Evolutionary conservation across 495 filamentous ascomycete genomes (phyloP), one percentile per base, ranked within the genome.

Genomic region (Talaromyces thailandensis): DNA sequence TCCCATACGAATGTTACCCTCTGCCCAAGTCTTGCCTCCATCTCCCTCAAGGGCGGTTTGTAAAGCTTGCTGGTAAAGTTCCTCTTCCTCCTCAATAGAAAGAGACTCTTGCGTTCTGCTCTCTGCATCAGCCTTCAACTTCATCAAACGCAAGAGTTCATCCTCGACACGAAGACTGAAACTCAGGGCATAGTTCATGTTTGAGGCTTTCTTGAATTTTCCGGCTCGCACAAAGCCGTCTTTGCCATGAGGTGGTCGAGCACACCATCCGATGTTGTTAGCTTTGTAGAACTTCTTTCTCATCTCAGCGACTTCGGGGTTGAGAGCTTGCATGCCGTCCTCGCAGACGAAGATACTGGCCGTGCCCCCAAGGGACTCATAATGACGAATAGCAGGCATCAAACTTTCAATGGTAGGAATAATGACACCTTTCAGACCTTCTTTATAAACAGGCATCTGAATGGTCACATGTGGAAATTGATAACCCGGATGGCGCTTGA

Each of bases 361-460:
- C 9, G 73, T 78, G 9, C 62, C 78, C 9, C 78, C 78, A 57
- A 78, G 76, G 68, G 86, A 70, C 67, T 88, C 86, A 68, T 88
- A 88, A 14, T 83, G 86, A 53, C 83, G 84, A 64, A 89, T 87
- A 58, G 85, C 86, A 25, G 78, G 78, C 65, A 86, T 85, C 55
- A 89, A 69, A 1, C 84, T 87, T 14, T 74, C 71, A 60, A 89
- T 77, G 0, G 86, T 88, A 2, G 86, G 86, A 60, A 77, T 75
- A 55, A 89, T 88, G 67, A 88, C 86, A 23, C 75, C 74, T n/a
- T 71, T 71, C 2, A 91, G 74, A 51, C 88, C 86, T 71, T 91
- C 88, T 68, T 88, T 91, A 73, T 89, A 91, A 0, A 91, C 87
- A 7, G 88, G 88, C 76, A 85, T 85, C 70, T 91, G 88, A 63